Conservation (phyloP, 805 yeast genomes). For the Candida loeiensis region DNA sequence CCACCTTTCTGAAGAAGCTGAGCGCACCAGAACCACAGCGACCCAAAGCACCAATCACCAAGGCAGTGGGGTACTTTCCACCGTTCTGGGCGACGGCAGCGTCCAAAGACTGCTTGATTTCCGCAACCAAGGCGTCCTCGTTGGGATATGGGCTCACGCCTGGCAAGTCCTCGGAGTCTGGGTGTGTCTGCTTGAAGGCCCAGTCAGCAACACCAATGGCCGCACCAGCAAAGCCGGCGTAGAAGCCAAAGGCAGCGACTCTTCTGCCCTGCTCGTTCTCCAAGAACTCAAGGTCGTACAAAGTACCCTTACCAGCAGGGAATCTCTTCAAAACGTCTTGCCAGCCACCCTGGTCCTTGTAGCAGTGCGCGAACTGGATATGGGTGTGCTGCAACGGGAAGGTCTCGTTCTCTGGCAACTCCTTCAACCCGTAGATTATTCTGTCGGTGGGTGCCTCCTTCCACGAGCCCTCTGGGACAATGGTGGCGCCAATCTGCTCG, state of each 20-base stretch:
- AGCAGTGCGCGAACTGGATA: constrained; percentile 98
- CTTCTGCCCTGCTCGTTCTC: constrained; percentile 95
- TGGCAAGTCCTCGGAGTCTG: constrained; percentile 65
- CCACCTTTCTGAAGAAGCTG: constrained; percentile 74
- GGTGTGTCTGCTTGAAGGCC: constrained; percentile 82
- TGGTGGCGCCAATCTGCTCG: constrained; percentile 72
- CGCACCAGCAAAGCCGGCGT: constrained; percentile 99
- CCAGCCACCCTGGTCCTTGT: constrained; percentile 98
- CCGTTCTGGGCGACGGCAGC: constrained; percentile 56
- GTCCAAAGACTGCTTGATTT: constrained; percentile 58
- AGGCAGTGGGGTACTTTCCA: constrained; percentile 68
- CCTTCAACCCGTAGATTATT: constrained; percentile 90
- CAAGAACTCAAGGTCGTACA: constrained; percentile 92
- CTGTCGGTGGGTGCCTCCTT: constrained; percentile 84
- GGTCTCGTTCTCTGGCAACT: constrained; percentile 81
- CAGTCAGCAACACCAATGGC: constrained; percentile 93
- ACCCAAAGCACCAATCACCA: constrained; percentile 96
- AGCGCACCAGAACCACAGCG: constrained; percentile 98
- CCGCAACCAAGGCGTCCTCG: constrained; percentile 70
- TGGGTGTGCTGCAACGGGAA: constrained; percentile 96
- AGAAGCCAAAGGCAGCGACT: constrained; percentile 99
- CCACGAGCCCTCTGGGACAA: constrained; percentile 96
- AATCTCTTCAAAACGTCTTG: constrained; percentile 82
- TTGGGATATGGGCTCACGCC: constrained; percentile 80
- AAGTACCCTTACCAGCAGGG: constrained; percentile 84